phyloP scores from a whole-genome alignment of 2,329 filamentous ascomycete genomes.

The Phoma sp. region DNA sequence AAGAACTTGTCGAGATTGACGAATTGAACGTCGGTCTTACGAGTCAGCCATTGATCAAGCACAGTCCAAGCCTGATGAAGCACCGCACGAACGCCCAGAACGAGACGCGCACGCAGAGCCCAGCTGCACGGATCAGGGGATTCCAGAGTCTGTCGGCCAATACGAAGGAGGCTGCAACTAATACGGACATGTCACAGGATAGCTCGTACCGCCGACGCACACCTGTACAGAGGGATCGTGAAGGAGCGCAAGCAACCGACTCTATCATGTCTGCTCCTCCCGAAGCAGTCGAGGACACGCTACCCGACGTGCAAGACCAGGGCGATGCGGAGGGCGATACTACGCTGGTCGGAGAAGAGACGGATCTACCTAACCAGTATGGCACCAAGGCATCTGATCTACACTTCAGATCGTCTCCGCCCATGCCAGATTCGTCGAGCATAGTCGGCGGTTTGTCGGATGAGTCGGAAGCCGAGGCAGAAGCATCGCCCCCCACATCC shows the following conservation, averaged over 20 bases:
- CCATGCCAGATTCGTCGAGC: slow-evolving; percentile 26
- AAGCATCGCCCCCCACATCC: slow-evolving; percentile 26
- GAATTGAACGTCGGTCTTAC: not conserved
- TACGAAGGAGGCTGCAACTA: not conserved
- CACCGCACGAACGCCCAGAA: not conserved
- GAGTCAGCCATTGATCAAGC: slow-evolving; percentile 3
- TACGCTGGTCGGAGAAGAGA: slow-evolving; percentile 12
- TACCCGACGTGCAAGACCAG: not conserved
- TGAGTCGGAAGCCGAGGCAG: slow-evolving; percentile 22
- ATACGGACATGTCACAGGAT: not conserved
- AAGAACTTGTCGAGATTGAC: not conserved
- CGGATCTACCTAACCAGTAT: not conserved
- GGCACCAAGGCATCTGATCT: slow-evolving; percentile 10
- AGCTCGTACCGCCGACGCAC: not conserved
- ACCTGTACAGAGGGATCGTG: not conserved
- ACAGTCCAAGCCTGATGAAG: slow-evolving; percentile 10
- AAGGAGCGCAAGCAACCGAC: not conserved
- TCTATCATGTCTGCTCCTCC: slow-evolving; percentile 5
- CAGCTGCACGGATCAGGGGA: not conserved
- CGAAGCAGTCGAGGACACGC: slow-evolving; percentile 17
- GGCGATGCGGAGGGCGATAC: slow-evolving; percentile 6
- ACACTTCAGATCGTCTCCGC: slow-evolving; percentile 33
- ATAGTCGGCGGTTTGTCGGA: slow-evolving; percentile 40
- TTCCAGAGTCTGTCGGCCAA: not conserved
- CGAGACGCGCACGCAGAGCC: not conserved